A percentile compares a stretch with the other conserved stretches of the same genome.
Conservation (phyloP, 139 green algal species). For the Mychonastes homosphaera region DNA sequence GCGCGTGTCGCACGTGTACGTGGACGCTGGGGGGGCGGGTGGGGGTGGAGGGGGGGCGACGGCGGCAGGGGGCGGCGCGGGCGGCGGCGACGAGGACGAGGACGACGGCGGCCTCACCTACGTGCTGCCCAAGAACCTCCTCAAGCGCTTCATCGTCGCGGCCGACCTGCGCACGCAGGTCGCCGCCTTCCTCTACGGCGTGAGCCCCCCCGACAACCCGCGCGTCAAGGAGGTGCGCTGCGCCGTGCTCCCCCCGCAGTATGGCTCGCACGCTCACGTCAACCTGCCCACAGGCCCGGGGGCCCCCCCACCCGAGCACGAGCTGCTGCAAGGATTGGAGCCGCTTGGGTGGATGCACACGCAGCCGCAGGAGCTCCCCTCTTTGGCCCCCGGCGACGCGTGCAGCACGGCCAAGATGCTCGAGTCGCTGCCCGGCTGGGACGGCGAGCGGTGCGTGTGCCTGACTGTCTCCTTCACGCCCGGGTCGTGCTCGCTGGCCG, state of each 20-base stretch:
- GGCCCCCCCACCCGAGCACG: conserved; percentile 79
- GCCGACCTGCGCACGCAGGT: conserved; percentile 95
- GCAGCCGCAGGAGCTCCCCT: conserved; percentile 87
- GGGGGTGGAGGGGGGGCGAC: no score
- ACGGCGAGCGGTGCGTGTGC: conserved; percentile 90
- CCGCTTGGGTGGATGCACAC: conserved; percentile 98
- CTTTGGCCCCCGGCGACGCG: not conserved
- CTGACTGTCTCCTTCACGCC: conserved; percentile 95
- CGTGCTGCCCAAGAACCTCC: conserved; percentile 98
- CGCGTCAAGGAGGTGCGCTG: conserved; percentile 59
- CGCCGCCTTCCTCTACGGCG: conserved; percentile 86
- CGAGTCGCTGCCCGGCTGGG: conserved; percentile 86
- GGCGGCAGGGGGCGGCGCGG: no score
- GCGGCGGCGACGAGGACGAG: conserved; percentile 94
- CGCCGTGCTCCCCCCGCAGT: conserved; percentile 95
- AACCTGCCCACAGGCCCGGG: no score
- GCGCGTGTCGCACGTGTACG: conserved; percentile 99
- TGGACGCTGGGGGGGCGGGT: no score
- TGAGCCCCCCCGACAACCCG: conserved; percentile 91
- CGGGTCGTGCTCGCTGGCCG: conserved; percentile 83
- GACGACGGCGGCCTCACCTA: conserved; percentile 93
- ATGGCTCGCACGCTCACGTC: conserved; percentile 88
- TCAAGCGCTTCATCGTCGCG: conserved; percentile 99
- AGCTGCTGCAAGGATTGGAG: conserved; percentile 93
- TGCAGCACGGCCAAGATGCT: conserved; percentile 71